Conservation (phyloP, 2,329 filamentous ascomycete species). For the Ilyonectria mors-panacis region DNA sequence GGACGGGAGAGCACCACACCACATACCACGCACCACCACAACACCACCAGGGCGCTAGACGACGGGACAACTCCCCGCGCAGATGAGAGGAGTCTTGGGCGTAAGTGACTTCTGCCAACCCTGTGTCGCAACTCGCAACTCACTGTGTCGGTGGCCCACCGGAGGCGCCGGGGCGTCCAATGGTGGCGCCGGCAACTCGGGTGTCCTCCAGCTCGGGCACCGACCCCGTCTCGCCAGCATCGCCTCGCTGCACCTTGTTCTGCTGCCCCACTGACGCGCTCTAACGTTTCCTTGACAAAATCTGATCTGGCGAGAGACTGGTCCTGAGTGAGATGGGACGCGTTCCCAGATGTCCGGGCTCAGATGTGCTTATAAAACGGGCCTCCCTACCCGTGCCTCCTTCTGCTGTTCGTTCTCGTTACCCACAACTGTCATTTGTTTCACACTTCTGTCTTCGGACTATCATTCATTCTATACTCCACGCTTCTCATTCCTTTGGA, state of each 20-base stretch:
- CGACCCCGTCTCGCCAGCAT: slow-evolving; percentile 28
- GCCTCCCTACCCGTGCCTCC: slow-evolving; percentile 39
- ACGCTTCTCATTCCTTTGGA: slow-evolving; percentile 53
- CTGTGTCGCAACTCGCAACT: slow-evolving; percentile 27
- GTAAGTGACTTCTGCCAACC: slow-evolving; percentile 23
- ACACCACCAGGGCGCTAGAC: slow-evolving; percentile 13
- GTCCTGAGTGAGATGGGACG: slow-evolving; percentile 27
- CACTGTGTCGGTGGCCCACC: slow-evolving; percentile 35
- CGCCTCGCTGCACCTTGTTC: slow-evolving; percentile 18
- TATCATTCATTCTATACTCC: slow-evolving; percentile 46
- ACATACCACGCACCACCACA: slow-evolving; percentile 38
- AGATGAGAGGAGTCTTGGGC: slow-evolving; percentile 15
- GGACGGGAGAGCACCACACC: slow-evolving; percentile 29
- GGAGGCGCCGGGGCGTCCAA: slow-evolving; percentile 37
- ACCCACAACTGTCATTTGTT: slow-evolving; percentile 44
- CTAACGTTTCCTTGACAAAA: slow-evolving; percentile 44
- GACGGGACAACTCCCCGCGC: slow-evolving; percentile 18
- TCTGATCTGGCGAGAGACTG: slow-evolving; percentile 39
- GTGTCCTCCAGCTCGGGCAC: slow-evolving; percentile 14
- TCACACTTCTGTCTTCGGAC: slow-evolving; percentile 49
- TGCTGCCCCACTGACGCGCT: slow-evolving; percentile 40
- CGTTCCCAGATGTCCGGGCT: slow-evolving; percentile 33
- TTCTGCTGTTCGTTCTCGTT: slow-evolving; percentile 31
- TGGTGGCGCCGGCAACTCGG: slow-evolving; percentile 26
- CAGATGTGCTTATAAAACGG: slow-evolving; percentile 49